phyloP scores from a whole-genome alignment of 2,329 filamentous ascomycete species.

The Mycocentrospora acerina region DNA sequence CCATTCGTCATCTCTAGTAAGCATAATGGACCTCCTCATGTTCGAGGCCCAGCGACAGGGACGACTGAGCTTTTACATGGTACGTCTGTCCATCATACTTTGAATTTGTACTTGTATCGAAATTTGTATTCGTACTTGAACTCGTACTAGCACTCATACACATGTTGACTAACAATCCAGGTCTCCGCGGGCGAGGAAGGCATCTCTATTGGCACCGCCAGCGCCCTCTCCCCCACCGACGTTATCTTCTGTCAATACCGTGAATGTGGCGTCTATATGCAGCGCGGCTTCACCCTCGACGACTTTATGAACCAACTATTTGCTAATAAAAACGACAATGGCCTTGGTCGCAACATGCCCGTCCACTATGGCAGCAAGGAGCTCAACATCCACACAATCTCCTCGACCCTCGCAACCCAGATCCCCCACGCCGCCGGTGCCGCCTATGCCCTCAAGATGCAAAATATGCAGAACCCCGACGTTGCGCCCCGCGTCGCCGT shows the following conservation, averaged over 20 bases:
- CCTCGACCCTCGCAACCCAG: slow-evolving; percentile 83
- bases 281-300: slow-evolving; percentile 81
- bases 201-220: slow-evolving; percentile 84
- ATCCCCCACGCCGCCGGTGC: slow-evolving; percentile 86
- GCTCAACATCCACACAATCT: slow-evolving; percentile 85
- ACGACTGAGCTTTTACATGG: slow-evolving; percentile 96
- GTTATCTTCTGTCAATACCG: slow-evolving; percentile 94
- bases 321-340: slow-evolving; percentile 77
- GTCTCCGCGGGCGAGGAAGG: slow-evolving; percentile 90
- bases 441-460: slow-evolving; percentile 83
- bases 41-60: slow-evolving; percentile 96
- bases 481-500: slow-evolving; percentile 64
- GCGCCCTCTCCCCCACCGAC: slow-evolving; percentile 78
- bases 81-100: too few relatives aligned
- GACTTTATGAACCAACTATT: slow-evolving; percentile 97
- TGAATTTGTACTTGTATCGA: too few relatives aligned
- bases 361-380: slow-evolving; percentile 89
- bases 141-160: too few relatives aligned
- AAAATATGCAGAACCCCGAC: slow-evolving; percentile 70
- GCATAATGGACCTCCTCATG: slow-evolving; percentile 96
- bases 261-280: slow-evolving; percentile 86
- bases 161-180: too few relatives aligned
- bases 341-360: slow-evolving; percentile 90
- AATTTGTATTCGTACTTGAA: not conserved
- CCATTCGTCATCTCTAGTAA: slow-evolving; percentile 53